Evolutionary conservation across 495 filamentous ascomycete genomes (phyloP).

Genomic region (Geoglossum glabrum): DNA sequence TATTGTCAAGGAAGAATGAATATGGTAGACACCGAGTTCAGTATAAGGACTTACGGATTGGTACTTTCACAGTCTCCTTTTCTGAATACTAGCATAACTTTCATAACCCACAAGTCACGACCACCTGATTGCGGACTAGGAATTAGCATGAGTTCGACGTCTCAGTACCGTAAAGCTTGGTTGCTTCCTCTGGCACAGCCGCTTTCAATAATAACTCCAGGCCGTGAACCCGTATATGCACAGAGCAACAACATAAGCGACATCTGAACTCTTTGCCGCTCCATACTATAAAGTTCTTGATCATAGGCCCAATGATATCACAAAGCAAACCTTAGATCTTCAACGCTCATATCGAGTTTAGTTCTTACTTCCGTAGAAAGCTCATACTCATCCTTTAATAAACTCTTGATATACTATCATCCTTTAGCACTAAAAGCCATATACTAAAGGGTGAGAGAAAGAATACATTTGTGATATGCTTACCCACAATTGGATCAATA

Average conservation of each 20-base stretch:
- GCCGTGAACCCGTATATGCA: neutral
- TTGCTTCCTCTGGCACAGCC: neutral
- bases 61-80: neutral
- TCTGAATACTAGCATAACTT: neutral
- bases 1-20: neutral
- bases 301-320: neutral
- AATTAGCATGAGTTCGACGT: neutral
- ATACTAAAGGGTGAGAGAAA: neutral
- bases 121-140: neutral
- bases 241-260: neutral
- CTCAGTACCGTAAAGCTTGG: neutral
- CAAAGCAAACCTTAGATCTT: neutral
- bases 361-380: neutral
- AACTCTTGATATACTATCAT: conserved; percentile 1
- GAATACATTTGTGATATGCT: neutral
- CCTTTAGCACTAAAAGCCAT: neutral
- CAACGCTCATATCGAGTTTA: neutral
- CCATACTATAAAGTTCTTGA: neutral
- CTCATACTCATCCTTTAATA: neutral
- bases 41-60: neutral
- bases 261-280: neutral
- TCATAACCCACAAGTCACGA: neutral
- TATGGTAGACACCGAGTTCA: neutral
- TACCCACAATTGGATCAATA: neutral
- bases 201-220: neutral